Conservation (phyloP, 1,139 yeast species). For the Wickerhamomyces sp. region DNA sequence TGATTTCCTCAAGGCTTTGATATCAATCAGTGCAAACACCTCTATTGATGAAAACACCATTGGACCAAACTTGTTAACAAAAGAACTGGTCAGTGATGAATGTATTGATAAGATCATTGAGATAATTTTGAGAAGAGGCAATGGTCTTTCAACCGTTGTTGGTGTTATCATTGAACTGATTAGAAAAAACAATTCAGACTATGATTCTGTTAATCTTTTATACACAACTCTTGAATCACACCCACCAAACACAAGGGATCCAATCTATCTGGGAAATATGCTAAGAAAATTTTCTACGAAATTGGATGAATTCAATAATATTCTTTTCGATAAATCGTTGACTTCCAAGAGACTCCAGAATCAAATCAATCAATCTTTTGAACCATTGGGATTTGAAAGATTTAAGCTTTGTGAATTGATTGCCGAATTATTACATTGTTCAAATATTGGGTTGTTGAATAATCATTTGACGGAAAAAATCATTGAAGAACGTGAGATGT, state of each 20-base stretch:
- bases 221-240: conserved; percentile 76
- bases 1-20: conserved; percentile 88
- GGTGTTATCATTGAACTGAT: conserved; percentile 94
- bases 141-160: conserved; percentile 88
- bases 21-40: conserved; percentile 84
- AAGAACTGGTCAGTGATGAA: conserved; percentile 76
- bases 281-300: conserved; percentile 28
- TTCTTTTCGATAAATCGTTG: conserved; percentile 31
- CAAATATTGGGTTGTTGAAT: conserved; percentile 90
- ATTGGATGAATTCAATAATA: conserved; percentile 41
- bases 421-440: conserved; percentile 92
- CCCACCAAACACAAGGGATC: conserved; percentile 93
- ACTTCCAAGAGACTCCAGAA: conserved; percentile 17
- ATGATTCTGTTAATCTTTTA: conserved; percentile 82
- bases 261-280: conserved; percentile 40
- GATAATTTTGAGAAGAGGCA: conserved; percentile 70
- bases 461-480: conserved; percentile 78
- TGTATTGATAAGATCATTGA: conserved; percentile 58
- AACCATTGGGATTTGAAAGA: conserved; percentile 94
- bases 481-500: conserved; percentile 70
- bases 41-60: conserved; percentile 70
- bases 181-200: conserved; percentile 92
- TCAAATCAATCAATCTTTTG: conserved; percentile 42
- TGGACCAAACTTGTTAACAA: conserved; percentile 89
- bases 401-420: conserved; percentile 93